A percentile compares a stretch with the other conserved stretches of the same genome.
Evolutionary conservation across 2,329 filamentous ascomycete species (phyloP).

Genomic region (Microdochium trichocladiopsis): DNA sequence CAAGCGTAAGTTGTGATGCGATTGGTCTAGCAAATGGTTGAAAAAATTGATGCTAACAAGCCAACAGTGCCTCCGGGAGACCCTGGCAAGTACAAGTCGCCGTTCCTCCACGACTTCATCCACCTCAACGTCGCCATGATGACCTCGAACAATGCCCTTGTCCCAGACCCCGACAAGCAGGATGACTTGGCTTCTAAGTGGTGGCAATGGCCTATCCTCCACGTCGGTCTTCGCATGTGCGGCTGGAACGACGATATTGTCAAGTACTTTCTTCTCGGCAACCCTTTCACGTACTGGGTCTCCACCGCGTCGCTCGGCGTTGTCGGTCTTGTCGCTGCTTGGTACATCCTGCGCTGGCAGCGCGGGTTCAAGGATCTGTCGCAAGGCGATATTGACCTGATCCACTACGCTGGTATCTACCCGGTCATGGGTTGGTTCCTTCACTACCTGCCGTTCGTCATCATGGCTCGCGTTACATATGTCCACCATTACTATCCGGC

Average conservation of each 20-base stretch:
- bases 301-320: slow-evolving; percentile 72
- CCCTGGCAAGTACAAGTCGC: slow-evolving; percentile 88
- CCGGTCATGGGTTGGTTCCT: slow-evolving; percentile 91
- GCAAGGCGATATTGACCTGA: slow-evolving; percentile 77
- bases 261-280: slow-evolving; percentile 98
- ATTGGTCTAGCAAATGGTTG: not conserved
- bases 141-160: slow-evolving; percentile 98
- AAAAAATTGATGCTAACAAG: slow-evolving; percentile 16
- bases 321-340: slow-evolving; percentile 65
- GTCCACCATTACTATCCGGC: slow-evolving; percentile 99
- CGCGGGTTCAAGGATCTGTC: slow-evolving; percentile 83
- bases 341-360: slow-evolving; percentile 93
- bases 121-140: slow-evolving; percentile 99
- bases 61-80: slow-evolving; percentile 75
- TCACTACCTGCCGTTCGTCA: slow-evolving; percentile 90
- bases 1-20: slow-evolving; percentile 64
- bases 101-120: slow-evolving; percentile 95
- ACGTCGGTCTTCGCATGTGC: slow-evolving; percentile 97
- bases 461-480: slow-evolving; percentile 98
- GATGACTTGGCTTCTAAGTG: slow-evolving; percentile 93
- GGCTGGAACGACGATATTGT: slow-evolving; percentile 92
- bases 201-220: slow-evolving; percentile 97
- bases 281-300: slow-evolving; percentile 94
- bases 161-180: slow-evolving; percentile 97
- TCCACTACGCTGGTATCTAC: slow-evolving; percentile 90